Percentiles rank a stretch among this genome's conserved stretches.
These are phyloP conservation scores for Suillus clintonianus DNA, from an alignment of 768 basidiomycete genomes.

Conservation along the genomic window DNA sequence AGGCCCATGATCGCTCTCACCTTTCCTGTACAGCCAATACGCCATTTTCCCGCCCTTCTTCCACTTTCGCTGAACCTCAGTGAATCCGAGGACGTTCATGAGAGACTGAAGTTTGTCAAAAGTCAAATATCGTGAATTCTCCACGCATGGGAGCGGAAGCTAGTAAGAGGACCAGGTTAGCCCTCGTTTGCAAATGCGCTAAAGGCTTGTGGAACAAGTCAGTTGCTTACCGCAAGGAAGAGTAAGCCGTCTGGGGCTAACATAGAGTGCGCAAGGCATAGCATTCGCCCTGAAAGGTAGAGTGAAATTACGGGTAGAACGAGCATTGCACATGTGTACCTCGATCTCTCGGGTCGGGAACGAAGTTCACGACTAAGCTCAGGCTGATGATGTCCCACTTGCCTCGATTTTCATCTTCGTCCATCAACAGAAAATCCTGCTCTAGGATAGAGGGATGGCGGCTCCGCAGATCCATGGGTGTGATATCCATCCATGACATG, in stretches of 20 bases:
- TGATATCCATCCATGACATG: constrained; percentile 68
- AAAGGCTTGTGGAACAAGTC: not conserved
- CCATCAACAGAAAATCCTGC: constrained; percentile 81
- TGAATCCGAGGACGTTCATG: constrained; percentile 68
- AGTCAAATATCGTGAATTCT: constrained; percentile 83
- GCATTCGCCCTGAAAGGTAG: constrained; percentile 62
- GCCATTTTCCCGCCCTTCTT: constrained; percentile 78
- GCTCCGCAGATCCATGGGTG: constrained; percentile 82
- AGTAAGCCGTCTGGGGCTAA: constrained; percentile 56
- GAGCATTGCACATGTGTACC: constrained; percentile 43
- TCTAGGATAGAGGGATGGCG: constrained; percentile 80
- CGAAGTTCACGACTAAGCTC: constrained; percentile 89
- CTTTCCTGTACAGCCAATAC: constrained; percentile 80
- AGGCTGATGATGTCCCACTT: constrained; percentile 83
- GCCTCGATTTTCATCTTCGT: constrained; percentile 46
- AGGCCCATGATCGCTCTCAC: not conserved
- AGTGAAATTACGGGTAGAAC: constrained; percentile 3
- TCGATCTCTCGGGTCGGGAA: constrained; percentile 71
- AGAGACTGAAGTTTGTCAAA: constrained; percentile 55
- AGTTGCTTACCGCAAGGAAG: constrained; percentile 65
- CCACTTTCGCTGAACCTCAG: constrained; percentile 59
- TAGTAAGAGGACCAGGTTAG: constrained; percentile 29
- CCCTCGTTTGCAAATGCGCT: not conserved
- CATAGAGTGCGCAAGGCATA: constrained; percentile 59
- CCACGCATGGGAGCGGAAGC: constrained; percentile 84